Evolutionary conservation across 2,329 filamentous ascomycete species (phyloP), one percentile per base, ranked within the genome.

Genomic region (Biscogniauxia sp.): DNA sequence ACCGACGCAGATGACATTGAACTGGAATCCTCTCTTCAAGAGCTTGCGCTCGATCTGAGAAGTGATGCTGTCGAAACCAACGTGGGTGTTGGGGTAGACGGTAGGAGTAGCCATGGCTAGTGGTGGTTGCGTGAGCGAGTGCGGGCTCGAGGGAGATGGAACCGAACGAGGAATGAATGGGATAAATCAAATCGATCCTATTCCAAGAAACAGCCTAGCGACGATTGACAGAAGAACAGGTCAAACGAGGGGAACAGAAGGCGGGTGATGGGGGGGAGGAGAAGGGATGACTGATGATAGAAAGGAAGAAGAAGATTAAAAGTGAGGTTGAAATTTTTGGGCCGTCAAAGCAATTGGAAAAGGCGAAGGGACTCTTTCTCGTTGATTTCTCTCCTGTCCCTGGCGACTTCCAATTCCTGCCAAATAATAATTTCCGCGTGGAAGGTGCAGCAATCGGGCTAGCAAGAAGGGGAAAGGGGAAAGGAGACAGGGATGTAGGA

Each of bases 11-110:
- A 98, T 98, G 76, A 98, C 90, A 79, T 99, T 99, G 88, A 99
- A 99, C 81, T 99, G 95, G 81, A 99, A 99, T 73, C 95, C 95
- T 81, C 95, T 93, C 87, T 99, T 99, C 82, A 99, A 80, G 77
- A 98, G 90, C 90, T 99, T 99, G 83, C 92, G 91, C 89, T 99
- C 95, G 73, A 99, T 99, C 85, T 99, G 95, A 70, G 90, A 93
- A 72, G 95, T 99, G 85, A 99, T 99, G 84, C 93, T 97, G 84
- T 99, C 95, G 84, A 99, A 99, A 87, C 95, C 95, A 79, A 99
- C 95, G 85, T 98, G 95, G 89, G 90, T 96, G 79, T 95, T 89
- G 75, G 95, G 95, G 80, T 92, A 95, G 77, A 90, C 87, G 74
- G 87, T 87, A 73, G 86, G 81, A 75, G 88, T 76, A 73, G 89